Percentiles rank a stretch among this genome's conserved stretches.
Conservation (phyloP, 129 eudicot species). For the Oenanthe sinensis region DNA sequence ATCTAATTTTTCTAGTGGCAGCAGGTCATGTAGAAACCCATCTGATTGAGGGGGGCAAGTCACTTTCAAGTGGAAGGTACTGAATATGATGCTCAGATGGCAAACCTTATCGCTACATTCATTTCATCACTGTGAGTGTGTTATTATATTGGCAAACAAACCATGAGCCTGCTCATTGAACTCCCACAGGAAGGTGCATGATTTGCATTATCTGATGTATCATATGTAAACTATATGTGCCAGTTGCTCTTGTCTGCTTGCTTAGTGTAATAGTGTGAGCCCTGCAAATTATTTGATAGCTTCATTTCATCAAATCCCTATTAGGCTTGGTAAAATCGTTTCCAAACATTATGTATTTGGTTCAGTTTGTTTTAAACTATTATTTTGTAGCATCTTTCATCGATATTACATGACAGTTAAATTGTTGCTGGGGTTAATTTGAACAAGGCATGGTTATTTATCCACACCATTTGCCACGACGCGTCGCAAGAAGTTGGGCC, state of each 20-base stretch:
- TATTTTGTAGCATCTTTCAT: too few relatives aligned
- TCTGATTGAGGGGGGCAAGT: slow-evolving; percentile 65
- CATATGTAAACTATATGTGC: not conserved
- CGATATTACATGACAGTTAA: too few relatives aligned
- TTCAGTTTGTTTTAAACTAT: not conserved
- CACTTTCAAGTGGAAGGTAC: slow-evolving; percentile 84
- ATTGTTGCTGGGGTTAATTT: too few relatives aligned
- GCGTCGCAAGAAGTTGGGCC: too few relatives aligned
- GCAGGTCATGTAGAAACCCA: slow-evolving; percentile 62
- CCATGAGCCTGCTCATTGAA: not conserved
- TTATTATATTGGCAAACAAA: not conserved
- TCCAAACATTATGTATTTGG: not conserved
- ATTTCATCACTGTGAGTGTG: slow-evolving; percentile 35
- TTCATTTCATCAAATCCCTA: not conserved
- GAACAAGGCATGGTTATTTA: too few relatives aligned
- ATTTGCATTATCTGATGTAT: not conserved
- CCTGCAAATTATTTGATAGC: not conserved
- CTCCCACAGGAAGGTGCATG: not conserved
- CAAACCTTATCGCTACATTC: slow-evolving; percentile 39
- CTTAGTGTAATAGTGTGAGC: not conserved
- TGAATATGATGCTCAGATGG: slow-evolving; percentile 57
- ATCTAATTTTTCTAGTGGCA: too few relatives aligned
- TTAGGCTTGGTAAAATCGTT: not conserved
- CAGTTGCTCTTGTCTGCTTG: not conserved
- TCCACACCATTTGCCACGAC: too few relatives aligned